Percentiles rank a stretch among this genome's conserved stretches.
These are phyloP conservation scores for Microcos paniculata DNA, from an alignment of 345 rosid genomes.

Conservation along the genomic window DNA sequence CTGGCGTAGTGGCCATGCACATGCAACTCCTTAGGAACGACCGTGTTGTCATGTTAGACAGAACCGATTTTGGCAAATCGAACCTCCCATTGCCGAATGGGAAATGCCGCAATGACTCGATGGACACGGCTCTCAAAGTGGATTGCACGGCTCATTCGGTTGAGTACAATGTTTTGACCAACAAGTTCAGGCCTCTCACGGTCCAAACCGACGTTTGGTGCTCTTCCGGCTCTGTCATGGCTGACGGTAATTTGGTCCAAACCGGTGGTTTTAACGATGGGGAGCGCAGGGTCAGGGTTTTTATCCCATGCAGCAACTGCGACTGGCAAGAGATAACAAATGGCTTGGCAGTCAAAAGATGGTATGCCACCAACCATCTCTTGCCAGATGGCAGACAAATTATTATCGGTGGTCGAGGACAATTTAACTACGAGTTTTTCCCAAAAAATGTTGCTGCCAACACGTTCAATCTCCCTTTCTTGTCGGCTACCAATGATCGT, in stretches of 20 bases:
- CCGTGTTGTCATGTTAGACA: conserved; percentile 72
- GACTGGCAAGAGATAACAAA: conserved; percentile 65
- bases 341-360: conserved; percentile 48
- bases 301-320: conserved; percentile 51
- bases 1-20: conserved; percentile 87
- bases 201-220: conserved; percentile 79
- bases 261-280: conserved; percentile 65
- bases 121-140: conserved; percentile 32
- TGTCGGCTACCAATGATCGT: conserved; percentile 53
- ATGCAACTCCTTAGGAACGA: conserved; percentile 82
- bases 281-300: conserved; percentile 44
- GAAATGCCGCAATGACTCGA: conserved; percentile 51
- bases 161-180: conserved; percentile 59
- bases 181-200: conserved; percentile 53
- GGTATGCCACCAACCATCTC: conserved; percentile 74
- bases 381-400: conserved; percentile 71
- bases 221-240: conserved; percentile 69
- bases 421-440: conserved; percentile 70
- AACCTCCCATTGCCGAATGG: conserved; percentile 59
- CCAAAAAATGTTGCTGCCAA: conserved; percentile 42
- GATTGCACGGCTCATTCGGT: conserved; percentile 88
- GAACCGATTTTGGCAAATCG: conserved; percentile 73
- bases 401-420: conserved; percentile 61
- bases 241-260: conserved; percentile 61
- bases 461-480: conserved; percentile 47